These are phyloP conservation scores for Tolypocladium ovalisporum DNA, from an alignment of 2,329 filamentous ascomycete genomes.

Conservation along the genomic window DNA sequence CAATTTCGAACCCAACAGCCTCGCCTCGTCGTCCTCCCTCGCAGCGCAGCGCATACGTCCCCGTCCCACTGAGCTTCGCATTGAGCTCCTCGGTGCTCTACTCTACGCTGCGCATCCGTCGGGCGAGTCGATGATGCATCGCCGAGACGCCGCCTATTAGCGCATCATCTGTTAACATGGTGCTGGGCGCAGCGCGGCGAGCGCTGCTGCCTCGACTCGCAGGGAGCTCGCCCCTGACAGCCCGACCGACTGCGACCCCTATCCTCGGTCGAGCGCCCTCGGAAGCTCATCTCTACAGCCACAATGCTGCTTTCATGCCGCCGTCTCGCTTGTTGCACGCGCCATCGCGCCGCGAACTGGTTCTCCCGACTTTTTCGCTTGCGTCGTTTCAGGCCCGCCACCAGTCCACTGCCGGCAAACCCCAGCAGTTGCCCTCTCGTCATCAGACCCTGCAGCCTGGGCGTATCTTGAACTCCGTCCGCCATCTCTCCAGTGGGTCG, in stretches of 20 bases:
- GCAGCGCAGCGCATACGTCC: neutral
- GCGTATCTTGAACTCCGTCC: conserved; percentile 8
- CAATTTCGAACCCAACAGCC: conserved; percentile 11
- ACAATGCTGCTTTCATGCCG: neutral
- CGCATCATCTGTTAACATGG: conserved; percentile 28
- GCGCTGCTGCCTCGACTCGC: conserved; percentile 36
- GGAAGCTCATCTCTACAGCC: neutral
- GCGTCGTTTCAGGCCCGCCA: neutral
- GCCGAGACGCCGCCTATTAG: conserved; percentile 9
- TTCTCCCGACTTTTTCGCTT: neutral
- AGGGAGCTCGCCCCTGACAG: neutral
- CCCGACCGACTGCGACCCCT: neutral
- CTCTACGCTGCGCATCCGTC: neutral
- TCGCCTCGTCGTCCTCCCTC: conserved; percentile 5
- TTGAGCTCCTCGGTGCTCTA: neutral
- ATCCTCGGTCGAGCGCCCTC: neutral
- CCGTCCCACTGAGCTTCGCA: neutral
- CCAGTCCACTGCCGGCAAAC: neutral
- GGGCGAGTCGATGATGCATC: conserved; percentile 18
- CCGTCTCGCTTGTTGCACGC: neutral
- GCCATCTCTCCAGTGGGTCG: conserved; percentile 18
- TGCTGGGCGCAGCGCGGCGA: conserved; percentile 37
- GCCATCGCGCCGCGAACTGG: neutral
- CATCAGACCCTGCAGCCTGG: neutral
- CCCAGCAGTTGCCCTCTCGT: neutral